These are phyloP conservation scores for Daldinia loculata DNA, from an alignment of 495 filamentous ascomycete species.

Conservation along the genomic window DNA sequence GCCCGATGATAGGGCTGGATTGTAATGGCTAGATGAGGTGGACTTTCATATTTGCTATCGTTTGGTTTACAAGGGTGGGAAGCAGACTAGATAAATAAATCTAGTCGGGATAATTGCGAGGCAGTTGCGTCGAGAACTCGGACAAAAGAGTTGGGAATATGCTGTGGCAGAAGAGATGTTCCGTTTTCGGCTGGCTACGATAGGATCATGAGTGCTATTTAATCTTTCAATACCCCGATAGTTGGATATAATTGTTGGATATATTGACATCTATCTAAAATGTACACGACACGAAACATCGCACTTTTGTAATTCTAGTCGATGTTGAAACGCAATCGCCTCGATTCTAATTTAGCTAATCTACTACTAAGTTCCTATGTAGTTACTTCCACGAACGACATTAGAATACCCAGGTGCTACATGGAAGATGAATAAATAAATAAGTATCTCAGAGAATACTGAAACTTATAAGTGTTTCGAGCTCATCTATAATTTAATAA, in stretches of 20 bases:
- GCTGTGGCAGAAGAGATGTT: conserved; percentile 3
- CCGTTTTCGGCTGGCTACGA: conserved; percentile 35
- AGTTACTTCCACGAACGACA: too few species aligned
- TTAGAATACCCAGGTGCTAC: too few species aligned
- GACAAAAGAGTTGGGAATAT: conserved; percentile 3
- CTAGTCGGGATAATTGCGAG: background rate
- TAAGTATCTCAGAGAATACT: too few species aligned
- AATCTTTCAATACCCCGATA: conserved; percentile 20
- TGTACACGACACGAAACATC: background rate
- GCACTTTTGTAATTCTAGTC: background rate
- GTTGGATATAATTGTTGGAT: conserved; percentile 14
- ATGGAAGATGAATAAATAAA: too few species aligned
- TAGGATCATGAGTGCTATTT: conserved; percentile 21
- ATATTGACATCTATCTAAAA: conserved; percentile 8
- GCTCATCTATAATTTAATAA: too few species aligned
- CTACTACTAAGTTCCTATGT: too few species aligned
- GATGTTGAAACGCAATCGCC: background rate
- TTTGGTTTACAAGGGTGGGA: background rate
- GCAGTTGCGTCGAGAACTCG: background rate
- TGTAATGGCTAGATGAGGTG: background rate
- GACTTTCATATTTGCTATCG: background rate
- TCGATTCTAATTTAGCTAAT: background rate
- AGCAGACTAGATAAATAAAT: background rate
- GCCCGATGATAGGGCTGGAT: conserved; percentile 3
- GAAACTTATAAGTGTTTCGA: background rate